These are phyloP conservation scores for Gloeopeniophorella convolvens DNA, from an alignment of 768 basidiomycete species.

Conservation along the genomic window DNA sequence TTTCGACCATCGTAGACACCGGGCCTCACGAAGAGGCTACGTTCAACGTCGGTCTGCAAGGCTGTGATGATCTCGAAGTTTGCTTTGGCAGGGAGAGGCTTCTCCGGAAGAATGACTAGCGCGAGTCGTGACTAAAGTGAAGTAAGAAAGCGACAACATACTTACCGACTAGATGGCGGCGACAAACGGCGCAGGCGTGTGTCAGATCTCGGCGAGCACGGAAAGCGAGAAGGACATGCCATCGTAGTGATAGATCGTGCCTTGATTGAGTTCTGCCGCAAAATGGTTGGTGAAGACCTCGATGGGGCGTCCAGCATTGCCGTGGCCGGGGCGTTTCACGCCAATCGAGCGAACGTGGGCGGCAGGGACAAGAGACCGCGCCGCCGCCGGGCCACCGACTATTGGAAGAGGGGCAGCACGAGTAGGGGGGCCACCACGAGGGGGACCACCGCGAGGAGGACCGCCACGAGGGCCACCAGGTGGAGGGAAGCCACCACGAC, in stretches of 20 bases:
- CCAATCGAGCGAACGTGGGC: conserved; percentile 49
- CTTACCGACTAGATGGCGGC: conserved; percentile 37
- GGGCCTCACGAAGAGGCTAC: conserved; percentile 63
- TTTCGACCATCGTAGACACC: conserved; percentile 78
- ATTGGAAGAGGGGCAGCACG: conserved; percentile 25
- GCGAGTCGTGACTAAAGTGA: background rate
- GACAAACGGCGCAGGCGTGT: background rate
- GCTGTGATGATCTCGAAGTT: conserved; percentile 65
- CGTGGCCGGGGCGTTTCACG: conserved; percentile 62
- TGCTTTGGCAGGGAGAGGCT: conserved; percentile 54
- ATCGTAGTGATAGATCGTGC: conserved; percentile 72
- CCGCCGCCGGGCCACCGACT: background rate
- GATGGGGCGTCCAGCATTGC: conserved; percentile 44
- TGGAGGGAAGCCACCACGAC: conserved; percentile 32
- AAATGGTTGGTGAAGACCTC: conserved; percentile 57
- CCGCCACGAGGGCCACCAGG: conserved; percentile 25
- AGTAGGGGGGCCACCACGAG: conserved; percentile 27
- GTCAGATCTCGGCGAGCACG: background rate
- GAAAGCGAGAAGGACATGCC: conserved; percentile 37
- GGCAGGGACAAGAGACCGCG: conserved; percentile 27
- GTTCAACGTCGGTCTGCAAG: conserved; percentile 52
- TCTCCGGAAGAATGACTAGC: conserved; percentile 63
- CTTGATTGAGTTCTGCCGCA: conserved; percentile 49
- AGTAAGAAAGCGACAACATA: conserved; percentile 5
- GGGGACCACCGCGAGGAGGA: conserved; percentile 16